Evolutionary conservation across 495 filamentous ascomycete species (phyloP).

Genomic region (Penicillium herquei): DNA sequence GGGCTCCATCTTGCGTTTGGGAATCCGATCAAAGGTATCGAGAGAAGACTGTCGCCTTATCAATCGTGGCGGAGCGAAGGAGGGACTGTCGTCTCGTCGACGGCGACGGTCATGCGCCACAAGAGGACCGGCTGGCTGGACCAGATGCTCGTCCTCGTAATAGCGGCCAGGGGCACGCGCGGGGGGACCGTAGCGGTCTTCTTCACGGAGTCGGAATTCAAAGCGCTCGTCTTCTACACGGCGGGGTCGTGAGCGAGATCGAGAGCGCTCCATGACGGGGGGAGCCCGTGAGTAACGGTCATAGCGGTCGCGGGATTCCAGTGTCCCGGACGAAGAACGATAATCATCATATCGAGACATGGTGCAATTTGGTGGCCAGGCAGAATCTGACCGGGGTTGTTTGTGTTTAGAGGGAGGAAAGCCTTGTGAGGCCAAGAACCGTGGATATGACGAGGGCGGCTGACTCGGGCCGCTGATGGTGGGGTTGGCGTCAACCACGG

Average conservation of each 20-base stretch:
- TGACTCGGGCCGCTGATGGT: conserved; percentile 27
- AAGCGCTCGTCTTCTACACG: conserved; percentile 50
- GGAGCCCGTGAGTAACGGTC: conserved; percentile 45
- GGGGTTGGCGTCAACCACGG: conserved; percentile 18
- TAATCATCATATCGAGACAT: conserved; percentile 52
- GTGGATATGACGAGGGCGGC: conserved; percentile 33
- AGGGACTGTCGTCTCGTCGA: conserved; percentile 39
- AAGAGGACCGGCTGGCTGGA: conserved; percentile 38
- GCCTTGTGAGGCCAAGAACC: conserved; percentile 18
- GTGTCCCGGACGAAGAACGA: conserved; percentile 39
- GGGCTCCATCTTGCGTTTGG: conserved; percentile 55
- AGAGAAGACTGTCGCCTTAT: conserved; percentile 65
- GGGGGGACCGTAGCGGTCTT: conserved; percentile 56
- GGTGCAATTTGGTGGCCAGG: conserved; percentile 11
- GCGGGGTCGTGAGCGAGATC: conserved; percentile 47
- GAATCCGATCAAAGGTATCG: conserved; percentile 70
- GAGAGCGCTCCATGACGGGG: conserved; percentile 44
- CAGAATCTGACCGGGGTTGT: conserved; percentile 3
- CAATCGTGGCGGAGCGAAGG: conserved; percentile 53
- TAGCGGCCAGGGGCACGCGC: conserved; percentile 46
- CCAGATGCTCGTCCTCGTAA: conserved; percentile 52
- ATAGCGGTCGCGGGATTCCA: conserved; percentile 46
- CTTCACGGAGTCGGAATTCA: conserved; percentile 51
- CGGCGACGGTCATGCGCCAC: conserved; percentile 40
- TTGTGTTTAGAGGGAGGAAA: conserved; percentile 1